Base-by-base conservation (phyloP, 495 filamentous ascomycete genomes). In the Aeminium ludgeri region DNA sequence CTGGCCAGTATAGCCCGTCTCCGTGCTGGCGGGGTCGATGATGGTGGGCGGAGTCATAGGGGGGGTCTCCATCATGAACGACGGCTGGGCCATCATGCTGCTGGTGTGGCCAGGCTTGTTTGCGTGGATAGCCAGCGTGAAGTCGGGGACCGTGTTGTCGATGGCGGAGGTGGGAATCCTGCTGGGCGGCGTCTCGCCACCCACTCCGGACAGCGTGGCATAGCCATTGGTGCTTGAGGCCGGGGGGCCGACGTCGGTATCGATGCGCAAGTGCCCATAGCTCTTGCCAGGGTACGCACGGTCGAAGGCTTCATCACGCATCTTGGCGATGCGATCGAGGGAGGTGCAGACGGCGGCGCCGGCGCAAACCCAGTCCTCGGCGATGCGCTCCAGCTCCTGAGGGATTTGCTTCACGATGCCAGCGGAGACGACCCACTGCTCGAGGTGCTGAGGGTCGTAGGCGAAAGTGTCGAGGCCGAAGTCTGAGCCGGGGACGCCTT, bases 391-490 rank as follows among this genome's bases (percentile, higher is more conserved):
- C 5, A 60, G 40, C 3, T 35, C 17, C 10, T 29, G 10, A 2
- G 57, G 49, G 6, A 62, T 34, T 12, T 28, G 35, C 15, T 41
- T 30, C 43, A 48, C 45, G 8, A 59, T 41, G 17, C 46, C 30
- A 1, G 49, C 34, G 7, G 52, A 41, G 13, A 58, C 46, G 30
- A 38, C 33, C 49, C 50, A 58, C 6, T 27, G 34, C 1, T 34
- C n/a, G 13, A 58, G 51, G 39, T 59, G 50, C 1, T 12, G 34
- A 0, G 47, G 36, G 25, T 55, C 41, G 50, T 56, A 60, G 32
- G 45, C 50, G 51, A 62, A 60, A 31, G 49, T 47, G 33, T 55
- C 47, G n/a, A 43, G 29, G 30, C 56, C 51, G 18, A 45, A 45
- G 40, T 52, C 50, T n/a, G n/a, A n/a, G n/a, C n/a, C n/a, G n/a